A percentile compares a stretch with the other conserved stretches of the same genome.
Evolutionary conservation across 768 basidiomycete species (phyloP).

Genomic region (Trametes cubensis): DNA sequence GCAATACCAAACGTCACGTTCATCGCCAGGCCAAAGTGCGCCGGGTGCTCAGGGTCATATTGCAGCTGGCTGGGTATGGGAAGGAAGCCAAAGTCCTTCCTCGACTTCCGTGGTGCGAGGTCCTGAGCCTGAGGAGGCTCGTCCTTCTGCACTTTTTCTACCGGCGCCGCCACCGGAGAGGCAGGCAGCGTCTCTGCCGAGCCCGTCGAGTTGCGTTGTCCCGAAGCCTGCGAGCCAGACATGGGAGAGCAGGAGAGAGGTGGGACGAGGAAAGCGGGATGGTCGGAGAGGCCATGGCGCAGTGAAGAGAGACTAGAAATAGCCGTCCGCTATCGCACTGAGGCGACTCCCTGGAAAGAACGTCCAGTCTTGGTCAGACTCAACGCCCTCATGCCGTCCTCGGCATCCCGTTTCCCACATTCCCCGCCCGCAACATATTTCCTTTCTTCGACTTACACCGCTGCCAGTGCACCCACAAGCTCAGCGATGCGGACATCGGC

Average conservation of each 20-base stretch:
- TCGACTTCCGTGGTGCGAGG: neutral
- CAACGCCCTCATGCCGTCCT: neutral
- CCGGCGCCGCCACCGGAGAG: neutral
- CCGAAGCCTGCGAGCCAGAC: constrained; percentile 1
- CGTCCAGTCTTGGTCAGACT: neutral
- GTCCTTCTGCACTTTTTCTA: neutral
- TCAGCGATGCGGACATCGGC: too few relatives aligned
- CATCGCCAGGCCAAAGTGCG: constrained; percentile 40
- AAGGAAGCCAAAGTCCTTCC: constrained; percentile 46
- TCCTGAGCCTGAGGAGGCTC: neutral
- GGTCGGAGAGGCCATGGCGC: neutral
- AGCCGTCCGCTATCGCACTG: neutral
- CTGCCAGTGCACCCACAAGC: too few relatives aligned
- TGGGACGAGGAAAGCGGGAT: neutral
- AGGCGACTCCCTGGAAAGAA: neutral
- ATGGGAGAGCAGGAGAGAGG: neutral
- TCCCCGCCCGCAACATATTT: too few relatives aligned
- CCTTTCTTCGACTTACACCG: too few relatives aligned
- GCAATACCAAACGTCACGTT: constrained; percentile 52
- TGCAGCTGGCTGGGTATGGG: constrained; percentile 47
- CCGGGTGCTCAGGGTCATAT: constrained; percentile 43
- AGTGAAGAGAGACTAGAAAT: neutral
- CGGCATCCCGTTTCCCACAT: neutral
- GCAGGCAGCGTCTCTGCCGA: constrained; percentile 8
- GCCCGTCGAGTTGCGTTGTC: neutral